These are phyloP conservation scores for Mortierella sp. DNA, from an alignment of 371 early-diverging fungal genomes.

Conservation along the genomic window DNA sequence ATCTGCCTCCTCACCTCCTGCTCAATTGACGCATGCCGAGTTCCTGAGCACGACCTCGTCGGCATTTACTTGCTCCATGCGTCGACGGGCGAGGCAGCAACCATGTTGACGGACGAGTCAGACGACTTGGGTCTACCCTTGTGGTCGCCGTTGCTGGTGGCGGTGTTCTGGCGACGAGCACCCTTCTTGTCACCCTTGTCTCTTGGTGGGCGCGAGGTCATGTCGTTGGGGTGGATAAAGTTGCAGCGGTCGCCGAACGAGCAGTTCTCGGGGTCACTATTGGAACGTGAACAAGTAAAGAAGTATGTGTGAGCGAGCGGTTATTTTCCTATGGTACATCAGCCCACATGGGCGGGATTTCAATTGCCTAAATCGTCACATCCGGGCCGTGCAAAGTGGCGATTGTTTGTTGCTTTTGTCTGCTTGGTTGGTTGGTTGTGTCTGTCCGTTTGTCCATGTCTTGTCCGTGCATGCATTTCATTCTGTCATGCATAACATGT, in stretches of 20 bases:
- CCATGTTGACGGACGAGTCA: constrained; percentile 41
- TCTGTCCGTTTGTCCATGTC: background rate
- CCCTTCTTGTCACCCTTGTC: constrained; percentile 25
- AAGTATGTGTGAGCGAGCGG: background rate
- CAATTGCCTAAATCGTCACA: constrained; percentile 12
- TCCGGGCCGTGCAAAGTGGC: constrained; percentile 3
- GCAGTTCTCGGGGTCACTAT: constrained; percentile 64
- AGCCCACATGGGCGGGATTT: background rate
- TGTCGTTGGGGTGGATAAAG: constrained; percentile 66
- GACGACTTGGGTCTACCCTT: constrained; percentile 26
- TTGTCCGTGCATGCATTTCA: constrained; percentile 1
- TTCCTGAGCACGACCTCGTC: background rate
- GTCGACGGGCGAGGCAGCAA: constrained; percentile 35
- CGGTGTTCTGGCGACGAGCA: constrained; percentile 4
- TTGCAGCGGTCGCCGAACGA: constrained; percentile 64
- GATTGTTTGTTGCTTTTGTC: background rate
- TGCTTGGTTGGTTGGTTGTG: background rate
- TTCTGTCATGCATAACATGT: background rate
- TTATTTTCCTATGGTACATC: background rate
- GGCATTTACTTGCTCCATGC: constrained; percentile 17
- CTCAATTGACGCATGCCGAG: background rate
- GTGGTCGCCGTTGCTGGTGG: background rate
- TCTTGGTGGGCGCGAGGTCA: constrained; percentile 19
- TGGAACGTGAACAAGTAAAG: constrained; percentile 3
- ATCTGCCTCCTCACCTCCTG: background rate